Evolutionary conservation across 1,284 basidiomycete species (phyloP).

Genomic region (Puccinia hordei): DNA sequence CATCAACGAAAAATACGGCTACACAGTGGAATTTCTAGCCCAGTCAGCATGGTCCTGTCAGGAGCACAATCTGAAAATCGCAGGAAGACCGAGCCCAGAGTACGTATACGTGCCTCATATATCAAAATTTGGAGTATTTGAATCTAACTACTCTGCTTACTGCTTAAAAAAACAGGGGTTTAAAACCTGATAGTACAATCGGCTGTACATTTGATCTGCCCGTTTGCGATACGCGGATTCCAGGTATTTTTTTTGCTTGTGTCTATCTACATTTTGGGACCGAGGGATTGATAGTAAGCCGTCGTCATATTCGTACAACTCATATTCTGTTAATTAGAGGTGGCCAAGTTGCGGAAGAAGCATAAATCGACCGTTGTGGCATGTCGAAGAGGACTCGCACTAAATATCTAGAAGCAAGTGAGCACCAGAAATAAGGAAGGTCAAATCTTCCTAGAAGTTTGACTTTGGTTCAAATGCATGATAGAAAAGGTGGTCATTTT

Average conservation of each 20-base stretch:
- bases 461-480: background rate
- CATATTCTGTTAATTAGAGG: slow-evolving; percentile 20
- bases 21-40: slow-evolving; percentile 42
- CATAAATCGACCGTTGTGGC: slow-evolving; percentile 38
- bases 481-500: too few species aligned
- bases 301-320: background rate
- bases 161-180: background rate
- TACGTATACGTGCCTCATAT: background rate
- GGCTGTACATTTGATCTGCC: slow-evolving; percentile 44
- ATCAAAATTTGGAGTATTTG: background rate
- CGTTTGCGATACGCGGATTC: slow-evolving; percentile 39
- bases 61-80: slow-evolving; percentile 45
- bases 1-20: slow-evolving; percentile 43
- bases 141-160: background rate
- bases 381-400: slow-evolving; percentile 32
- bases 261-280: background rate
- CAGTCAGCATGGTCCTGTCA: slow-evolving; percentile 48
- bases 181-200: slow-evolving; percentile 18
- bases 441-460: too few species aligned
- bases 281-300: background rate
- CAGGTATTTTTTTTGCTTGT: slow-evolving; percentile 7
- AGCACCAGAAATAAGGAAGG: background rate
- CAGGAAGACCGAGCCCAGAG: slow-evolving; percentile 34
- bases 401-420: slow-evolving; percentile 26
- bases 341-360: slow-evolving; percentile 15